These are phyloP conservation scores for Hypericum perforatum DNA, from an alignment of 345 rosid species.

Conservation along the genomic window DNA sequence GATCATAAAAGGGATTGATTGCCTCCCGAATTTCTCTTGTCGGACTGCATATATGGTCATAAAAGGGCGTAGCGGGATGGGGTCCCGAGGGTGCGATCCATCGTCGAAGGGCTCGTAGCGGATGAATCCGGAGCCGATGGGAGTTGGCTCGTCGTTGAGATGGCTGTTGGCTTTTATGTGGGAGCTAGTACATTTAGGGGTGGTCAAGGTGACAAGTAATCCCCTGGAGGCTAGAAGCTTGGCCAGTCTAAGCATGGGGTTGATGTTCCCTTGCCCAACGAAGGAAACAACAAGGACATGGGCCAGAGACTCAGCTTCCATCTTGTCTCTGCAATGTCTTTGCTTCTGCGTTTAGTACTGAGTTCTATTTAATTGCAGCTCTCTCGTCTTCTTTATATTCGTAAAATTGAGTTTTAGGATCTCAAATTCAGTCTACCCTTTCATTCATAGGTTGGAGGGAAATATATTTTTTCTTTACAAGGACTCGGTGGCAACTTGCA, in stretches of 20 bases:
- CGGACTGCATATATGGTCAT: conserved; percentile 31
- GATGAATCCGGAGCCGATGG: conserved; percentile 54
- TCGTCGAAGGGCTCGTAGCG: too few relatives aligned
- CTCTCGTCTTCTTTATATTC: too few relatives aligned
- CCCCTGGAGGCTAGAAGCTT: not conserved
- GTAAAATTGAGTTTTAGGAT: too few relatives aligned
- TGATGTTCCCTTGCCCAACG: conserved; percentile 2
- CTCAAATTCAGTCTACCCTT: too few relatives aligned
- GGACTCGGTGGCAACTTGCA: too few relatives aligned
- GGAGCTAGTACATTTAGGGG: not conserved
- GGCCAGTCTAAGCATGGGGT: conserved; percentile 6
- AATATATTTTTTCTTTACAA: too few relatives aligned
- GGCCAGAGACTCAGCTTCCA: too few relatives aligned
- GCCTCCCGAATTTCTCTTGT: conserved; percentile 43
- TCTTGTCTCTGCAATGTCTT: too few relatives aligned
- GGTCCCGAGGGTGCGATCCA: conserved; percentile 45
- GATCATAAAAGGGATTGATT: conserved; percentile 37
- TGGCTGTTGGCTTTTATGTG: conserved; percentile 25
- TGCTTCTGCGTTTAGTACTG: too few relatives aligned
- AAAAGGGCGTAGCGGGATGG: conserved; percentile 26
- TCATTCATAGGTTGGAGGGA: too few relatives aligned
- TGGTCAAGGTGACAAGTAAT: conserved; percentile 1
- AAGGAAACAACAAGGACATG: not conserved
- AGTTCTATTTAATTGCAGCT: too few relatives aligned
- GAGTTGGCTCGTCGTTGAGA: conserved; percentile 28